phyloP scores from a whole-genome alignment of 2,329 filamentous ascomycete species.

The Neocatenulostroma microsporum region DNA sequence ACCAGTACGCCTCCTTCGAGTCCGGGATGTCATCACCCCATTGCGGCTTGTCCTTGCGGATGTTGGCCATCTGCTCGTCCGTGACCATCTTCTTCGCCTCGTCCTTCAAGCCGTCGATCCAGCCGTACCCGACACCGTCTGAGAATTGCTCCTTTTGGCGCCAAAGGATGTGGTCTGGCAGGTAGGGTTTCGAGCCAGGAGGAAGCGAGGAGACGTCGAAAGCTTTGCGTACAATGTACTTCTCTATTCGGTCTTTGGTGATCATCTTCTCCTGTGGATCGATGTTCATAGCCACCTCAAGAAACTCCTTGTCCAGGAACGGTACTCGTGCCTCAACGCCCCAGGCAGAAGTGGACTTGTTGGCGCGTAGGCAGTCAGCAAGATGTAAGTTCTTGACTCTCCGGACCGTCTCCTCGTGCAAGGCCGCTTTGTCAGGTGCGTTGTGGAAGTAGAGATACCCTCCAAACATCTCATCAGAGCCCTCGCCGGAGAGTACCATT shows the following conservation, averaged over 20 bases:
- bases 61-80: slow-evolving; percentile 75
- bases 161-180: slow-evolving; percentile 95
- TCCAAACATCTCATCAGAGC: slow-evolving; percentile 95
- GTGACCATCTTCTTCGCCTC: slow-evolving; percentile 81
- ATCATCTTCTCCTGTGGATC: slow-evolving; percentile 96
- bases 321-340: slow-evolving; percentile 95
- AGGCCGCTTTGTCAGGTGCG: slow-evolving; percentile 81
- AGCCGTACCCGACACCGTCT: slow-evolving; percentile 96
- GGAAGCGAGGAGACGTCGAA: slow-evolving; percentile 91
- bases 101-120: slow-evolving; percentile 97
- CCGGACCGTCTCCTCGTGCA: slow-evolving; percentile 90
- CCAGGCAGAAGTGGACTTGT: slow-evolving; percentile 99
- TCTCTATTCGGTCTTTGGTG: slow-evolving; percentile 73
- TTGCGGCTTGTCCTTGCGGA: slow-evolving; percentile 87
- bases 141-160: slow-evolving; percentile 99
- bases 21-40: slow-evolving; percentile 92
- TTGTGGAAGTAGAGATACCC: slow-evolving; percentile 98
- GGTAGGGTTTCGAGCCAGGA: slow-evolving; percentile 63
- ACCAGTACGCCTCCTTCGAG: slow-evolving; percentile 99
- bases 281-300: slow-evolving; percentile 86
- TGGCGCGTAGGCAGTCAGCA: slow-evolving; percentile 92
- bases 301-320: slow-evolving; percentile 95
- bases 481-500: slow-evolving; percentile 97
- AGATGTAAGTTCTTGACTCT: slow-evolving; percentile 95
- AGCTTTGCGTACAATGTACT: slow-evolving; percentile 95